Evolutionary conservation across 2,329 filamentous ascomycete species (phyloP).

Genomic region (Chaetomiaceae sp.): DNA sequence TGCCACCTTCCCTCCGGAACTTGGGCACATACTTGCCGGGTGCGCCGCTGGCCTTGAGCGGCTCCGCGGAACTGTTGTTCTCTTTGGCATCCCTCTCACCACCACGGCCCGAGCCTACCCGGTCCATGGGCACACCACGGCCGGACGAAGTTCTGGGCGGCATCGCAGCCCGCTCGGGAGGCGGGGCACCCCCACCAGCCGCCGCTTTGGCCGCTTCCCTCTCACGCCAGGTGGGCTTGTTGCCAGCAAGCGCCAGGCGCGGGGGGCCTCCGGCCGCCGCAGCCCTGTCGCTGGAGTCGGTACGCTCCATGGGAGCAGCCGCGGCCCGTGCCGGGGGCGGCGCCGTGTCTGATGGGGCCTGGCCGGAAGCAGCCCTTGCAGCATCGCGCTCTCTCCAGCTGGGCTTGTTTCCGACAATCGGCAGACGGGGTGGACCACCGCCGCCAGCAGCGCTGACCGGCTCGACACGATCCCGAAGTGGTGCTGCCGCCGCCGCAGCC

Average conservation of each 20-base stretch:
- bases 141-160: constrained; percentile 35
- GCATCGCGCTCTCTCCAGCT: constrained; percentile 73
- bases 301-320: constrained; percentile 35
- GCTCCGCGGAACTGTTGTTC: constrained; percentile 43
- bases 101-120: constrained; percentile 42
- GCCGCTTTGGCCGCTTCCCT: constrained; percentile 47
- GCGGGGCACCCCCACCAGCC: constrained; percentile 16
- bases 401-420: constrained; percentile 57
- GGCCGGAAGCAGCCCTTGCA: constrained; percentile 37
- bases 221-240: constrained; percentile 57
- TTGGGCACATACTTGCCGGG: constrained; percentile 58
- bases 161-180: constrained; percentile 26
- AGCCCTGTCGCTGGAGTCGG: constrained; percentile 43
- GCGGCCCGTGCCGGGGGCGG: constrained; percentile 32
- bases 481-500: constrained; percentile 28
- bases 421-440: constrained; percentile 55
- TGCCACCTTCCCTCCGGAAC: constrained; percentile 28
- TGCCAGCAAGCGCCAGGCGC: constrained; percentile 50
- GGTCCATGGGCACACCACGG: constrained; percentile 40
- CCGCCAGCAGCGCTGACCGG: constrained; percentile 33
- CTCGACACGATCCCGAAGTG: constrained; percentile 40
- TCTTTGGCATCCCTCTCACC: constrained; percentile 34
- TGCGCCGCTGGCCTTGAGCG: constrained; percentile 49
- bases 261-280: constrained; percentile 43
- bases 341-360: constrained; percentile 30